Evolutionary conservation across 116 monocot genomes (phyloP), one percentile per base, ranked within the genome.

Genomic region (Cymodocea nodosa): DNA sequence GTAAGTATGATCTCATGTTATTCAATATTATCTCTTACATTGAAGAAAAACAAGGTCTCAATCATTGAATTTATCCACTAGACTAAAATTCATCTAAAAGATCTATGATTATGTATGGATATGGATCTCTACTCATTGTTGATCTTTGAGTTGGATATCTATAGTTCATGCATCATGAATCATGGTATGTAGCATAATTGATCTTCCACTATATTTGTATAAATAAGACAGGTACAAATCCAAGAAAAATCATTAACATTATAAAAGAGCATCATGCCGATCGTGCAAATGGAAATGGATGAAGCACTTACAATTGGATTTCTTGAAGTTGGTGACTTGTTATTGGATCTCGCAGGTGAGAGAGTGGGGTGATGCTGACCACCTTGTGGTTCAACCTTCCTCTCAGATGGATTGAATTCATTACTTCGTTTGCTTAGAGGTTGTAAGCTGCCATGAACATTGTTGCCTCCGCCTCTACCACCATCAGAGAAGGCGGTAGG

Each of bases 401-500:
- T 17, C 18, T 62, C 62, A 22, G 58, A 58, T 13, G 22, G 23
- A 10, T 24, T 20, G 4, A 58, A 58, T 58, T 20, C 58, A 23
- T 58, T 11, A 4, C 13, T 23, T 25, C 23, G 25, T 20, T 39
- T 62, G 36, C 36, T 17, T 36, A 15, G 17, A 39, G 62, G 35
- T 10, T 35, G 15, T 61, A 35, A 24, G 36, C n/a, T 58, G 10
- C 23, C 25, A 23, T 30, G 30, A 30, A 15, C 23, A 58, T 22
- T 12, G 23, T 22, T 58, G 4, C 24, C 15, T 58, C 11, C 23
- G 5, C 22, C 25, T 58, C 23, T 58, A 58, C 25, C 58, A 5
- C 11, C 58, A n/a, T 3, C 24, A n/a, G 55, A 15, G 56, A 78
- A 73, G 49, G 76, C 70, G 52, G 69, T 75, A 23, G 77, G 78